Percentiles rank a stretch among this genome's conserved stretches.
These are phyloP conservation scores for Aspergillus viridinutans DNA, from an alignment of 2,329 filamentous ascomycete species.

Conservation along the genomic window DNA sequence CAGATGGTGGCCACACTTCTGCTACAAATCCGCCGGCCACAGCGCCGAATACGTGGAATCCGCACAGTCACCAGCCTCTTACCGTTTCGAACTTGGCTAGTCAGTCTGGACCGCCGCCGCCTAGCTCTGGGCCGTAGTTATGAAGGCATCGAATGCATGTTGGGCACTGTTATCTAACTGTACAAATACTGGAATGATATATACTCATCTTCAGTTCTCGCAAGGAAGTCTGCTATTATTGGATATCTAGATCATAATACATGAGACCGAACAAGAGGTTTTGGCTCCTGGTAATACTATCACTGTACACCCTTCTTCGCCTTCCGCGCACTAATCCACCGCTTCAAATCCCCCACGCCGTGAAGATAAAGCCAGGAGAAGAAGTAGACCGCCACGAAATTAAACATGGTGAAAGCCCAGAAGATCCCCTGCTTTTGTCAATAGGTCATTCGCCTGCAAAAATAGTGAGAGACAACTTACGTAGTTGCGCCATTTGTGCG, in stretches of 20 bases:
- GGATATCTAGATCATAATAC: not conserved
- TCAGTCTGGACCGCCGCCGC: constrained; percentile 21
- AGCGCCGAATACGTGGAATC: constrained; percentile 6
- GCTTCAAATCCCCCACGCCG: constrained; percentile 28
- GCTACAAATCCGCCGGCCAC: constrained; percentile 4
- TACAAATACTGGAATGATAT: not conserved
- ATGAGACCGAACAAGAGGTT: not conserved
- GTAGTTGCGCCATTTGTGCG: constrained; percentile 63
- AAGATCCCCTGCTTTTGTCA: constrained; percentile 51
- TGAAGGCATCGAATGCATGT: not conserved
- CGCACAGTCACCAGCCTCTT: constrained; percentile 6
- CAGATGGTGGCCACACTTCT: not conserved
- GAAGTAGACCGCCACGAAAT: constrained; percentile 53
- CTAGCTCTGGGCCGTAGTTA: constrained; percentile 5
- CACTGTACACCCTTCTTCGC: constrained; percentile 16
- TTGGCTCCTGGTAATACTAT: not conserved
- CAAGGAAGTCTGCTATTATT: not conserved
- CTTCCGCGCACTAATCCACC: constrained; percentile 29
- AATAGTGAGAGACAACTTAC: constrained; percentile 27
- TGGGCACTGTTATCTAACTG: not conserved
- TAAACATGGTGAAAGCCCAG: constrained; percentile 61
- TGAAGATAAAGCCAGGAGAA: constrained; percentile 54
- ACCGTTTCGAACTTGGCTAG: constrained; percentile 22
- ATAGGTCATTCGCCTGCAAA: not conserved
- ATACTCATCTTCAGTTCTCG: not conserved